phyloP scores from a whole-genome alignment of 306 rosid species.

The Nissolia schottii region DNA sequence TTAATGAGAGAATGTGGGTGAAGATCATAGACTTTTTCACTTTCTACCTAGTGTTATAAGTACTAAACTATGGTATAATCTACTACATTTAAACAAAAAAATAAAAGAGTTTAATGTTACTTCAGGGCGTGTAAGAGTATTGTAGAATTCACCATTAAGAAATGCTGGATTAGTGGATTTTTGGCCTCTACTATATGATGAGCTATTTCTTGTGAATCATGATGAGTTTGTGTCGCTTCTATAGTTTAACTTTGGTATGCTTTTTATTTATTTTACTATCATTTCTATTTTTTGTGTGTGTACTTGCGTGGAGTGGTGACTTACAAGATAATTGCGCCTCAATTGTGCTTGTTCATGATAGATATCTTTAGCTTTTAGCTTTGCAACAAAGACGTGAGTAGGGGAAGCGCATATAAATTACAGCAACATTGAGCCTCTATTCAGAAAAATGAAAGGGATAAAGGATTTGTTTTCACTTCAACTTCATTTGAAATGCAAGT shows the following conservation, averaged over 20 bases:
- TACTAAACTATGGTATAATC: not conserved
- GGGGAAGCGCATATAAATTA: not conserved
- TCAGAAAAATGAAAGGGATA: not conserved
- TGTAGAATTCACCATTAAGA: not conserved
- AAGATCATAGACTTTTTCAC: not conserved
- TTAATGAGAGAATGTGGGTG: not conserved
- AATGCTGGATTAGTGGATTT: not conserved
- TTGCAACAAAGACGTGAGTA: not conserved
- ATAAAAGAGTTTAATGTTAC: not conserved
- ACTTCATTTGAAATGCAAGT: not conserved
- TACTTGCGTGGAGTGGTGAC: not conserved
- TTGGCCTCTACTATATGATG: not conserved
- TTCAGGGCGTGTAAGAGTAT: not conserved
- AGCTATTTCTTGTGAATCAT: not conserved
- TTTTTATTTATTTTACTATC: no score
- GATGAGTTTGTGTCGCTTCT: not conserved
- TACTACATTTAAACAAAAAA: not conserved
- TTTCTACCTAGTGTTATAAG: not conserved
- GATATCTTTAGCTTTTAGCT: not conserved
- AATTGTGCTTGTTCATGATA: not conserved
- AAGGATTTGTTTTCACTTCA: not conserved
- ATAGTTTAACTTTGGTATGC: not conserved
- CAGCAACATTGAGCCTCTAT: not conserved
- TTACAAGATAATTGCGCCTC: not conserved
- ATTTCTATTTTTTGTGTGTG: not conserved